Evolutionary conservation across 371 early-diverging fungal genomes (phyloP), one percentile per base, ranked within the genome.

Genomic region (Mortierella sp.): DNA sequence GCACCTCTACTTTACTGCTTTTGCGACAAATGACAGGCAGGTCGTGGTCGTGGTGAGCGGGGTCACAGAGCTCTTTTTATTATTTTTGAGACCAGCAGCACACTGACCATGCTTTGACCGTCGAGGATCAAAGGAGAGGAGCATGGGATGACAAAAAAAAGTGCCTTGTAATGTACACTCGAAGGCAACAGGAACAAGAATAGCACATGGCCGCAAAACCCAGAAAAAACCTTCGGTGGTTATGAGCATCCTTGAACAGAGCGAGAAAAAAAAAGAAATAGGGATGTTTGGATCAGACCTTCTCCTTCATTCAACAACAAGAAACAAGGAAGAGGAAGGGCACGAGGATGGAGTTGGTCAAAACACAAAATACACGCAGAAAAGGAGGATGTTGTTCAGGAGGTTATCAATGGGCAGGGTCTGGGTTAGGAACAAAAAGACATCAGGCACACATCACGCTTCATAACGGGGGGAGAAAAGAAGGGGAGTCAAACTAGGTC

Each of bases 81-180:
- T 19, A 24, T 26, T 13, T 43, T 22, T 58, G 19, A 58, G 37
- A 58, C 39, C 11, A 22, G 26, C 66, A 10, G 40, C 66, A 66
- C 66, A 66, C 44, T 66, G 66, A 66, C 66, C 66, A 66, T 66
- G 66, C 66, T 44, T 40, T 29, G 41, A 69, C 53, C 68, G 39
- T 68, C 68, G 16, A 48, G 52, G 43, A 68, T 52, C 10, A 5
- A n/a, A 55, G 55, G 29, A 43, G 45, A 45, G 45, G 45, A 44
- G 34, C 34, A 34, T 16, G 31, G 55, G 31, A 34, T 34, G 58
- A 34, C 29, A 31, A 58, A 34, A 22, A 55, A 26, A 26, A n/a
- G n/a, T n/a, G n/a, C n/a, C n/a, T n/a, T n/a, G 50, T 24, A 31
- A 11, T 58, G 26, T 31, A 7, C 13, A 16, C 22, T 19, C 19